These are phyloP conservation scores for Scheffersomyces illinoinensis DNA, from an alignment of 1,139 yeast genomes.

Conservation along the genomic window DNA sequence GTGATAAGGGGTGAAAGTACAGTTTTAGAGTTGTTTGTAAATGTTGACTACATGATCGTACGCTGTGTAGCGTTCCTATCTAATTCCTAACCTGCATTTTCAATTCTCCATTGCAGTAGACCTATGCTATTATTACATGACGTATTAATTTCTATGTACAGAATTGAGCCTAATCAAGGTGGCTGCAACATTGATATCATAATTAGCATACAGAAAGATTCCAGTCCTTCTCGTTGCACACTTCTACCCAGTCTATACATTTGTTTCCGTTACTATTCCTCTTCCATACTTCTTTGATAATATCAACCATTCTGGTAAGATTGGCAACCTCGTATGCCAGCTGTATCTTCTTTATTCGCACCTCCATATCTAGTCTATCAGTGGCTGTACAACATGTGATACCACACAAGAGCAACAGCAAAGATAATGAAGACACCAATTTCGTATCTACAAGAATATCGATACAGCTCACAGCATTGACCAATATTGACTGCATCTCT, in stretches of 20 bases:
- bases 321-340: constrained; percentile 9
- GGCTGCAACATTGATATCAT: neutral
- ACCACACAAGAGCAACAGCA: constrained; percentile 14
- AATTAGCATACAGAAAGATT: constrained; percentile 3
- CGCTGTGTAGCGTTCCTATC: too few relatives aligned
- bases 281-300: constrained; percentile 7
- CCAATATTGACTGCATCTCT: constrained; percentile 6
- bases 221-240: constrained; percentile 7
- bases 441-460: constrained; percentile 4
- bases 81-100: too few relatives aligned
- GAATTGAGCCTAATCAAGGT: neutral
- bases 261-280: constrained; percentile 3
- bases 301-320: constrained; percentile 4
- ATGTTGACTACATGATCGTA: too few relatives aligned
- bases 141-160: neutral
- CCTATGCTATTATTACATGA: neutral
- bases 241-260: constrained; percentile 7
- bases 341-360: constrained; percentile 9
- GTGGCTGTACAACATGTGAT: constrained; percentile 10
- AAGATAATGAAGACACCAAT: constrained; percentile 7
- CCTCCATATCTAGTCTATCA: constrained; percentile 12
- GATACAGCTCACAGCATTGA: constrained; percentile 1
- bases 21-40: too few relatives aligned
- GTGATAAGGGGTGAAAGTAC: neutral
- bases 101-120: too few relatives aligned